A percentile compares a stretch with the other conserved stretches of the same genome.
phyloP scores from a whole-genome alignment of 306 rosid species.

The Rubus idaeus region DNA sequence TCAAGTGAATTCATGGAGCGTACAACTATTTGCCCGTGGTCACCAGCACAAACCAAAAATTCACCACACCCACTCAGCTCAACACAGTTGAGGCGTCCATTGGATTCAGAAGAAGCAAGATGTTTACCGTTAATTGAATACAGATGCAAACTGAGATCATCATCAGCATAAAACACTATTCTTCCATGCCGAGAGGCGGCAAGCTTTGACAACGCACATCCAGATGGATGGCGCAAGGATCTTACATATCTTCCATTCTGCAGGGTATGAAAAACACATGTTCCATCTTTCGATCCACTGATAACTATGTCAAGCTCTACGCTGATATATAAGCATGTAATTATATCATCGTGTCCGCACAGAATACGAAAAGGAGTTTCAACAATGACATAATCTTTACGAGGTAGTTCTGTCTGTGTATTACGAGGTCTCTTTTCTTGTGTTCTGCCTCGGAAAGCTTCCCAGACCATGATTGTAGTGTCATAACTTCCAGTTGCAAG shows the following conservation, averaged over 20 bases:
- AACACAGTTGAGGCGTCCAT: constrained; percentile 85
- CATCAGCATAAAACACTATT: constrained; percentile 86
- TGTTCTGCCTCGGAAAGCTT: constrained; percentile 72
- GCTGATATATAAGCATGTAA: constrained; percentile 82
- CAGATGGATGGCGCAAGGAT: constrained; percentile 80
- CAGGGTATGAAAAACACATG: constrained; percentile 89
- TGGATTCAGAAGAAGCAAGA: constrained; percentile 89
- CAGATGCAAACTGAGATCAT: constrained; percentile 89
- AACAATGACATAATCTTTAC: constrained; percentile 71
- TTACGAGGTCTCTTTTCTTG: constrained; percentile 70
- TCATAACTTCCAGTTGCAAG: constrained; percentile 99
- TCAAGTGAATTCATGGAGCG: constrained; percentile 92
- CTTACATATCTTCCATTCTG: constrained; percentile 91
- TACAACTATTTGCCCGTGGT: constrained; percentile 93
- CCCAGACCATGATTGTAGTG: constrained; percentile 98
- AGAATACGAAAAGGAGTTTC: constrained; percentile 96
- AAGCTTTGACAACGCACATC: constrained; percentile 86
- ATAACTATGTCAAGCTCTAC: constrained; percentile 92
- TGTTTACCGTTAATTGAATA: constrained; percentile 94
- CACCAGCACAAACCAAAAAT: constrained; percentile 92
- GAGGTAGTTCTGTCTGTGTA: constrained; percentile 67
- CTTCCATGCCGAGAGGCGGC: constrained; percentile 80
- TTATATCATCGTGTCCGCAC: constrained; percentile 92
- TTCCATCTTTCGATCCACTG: constrained; percentile 98
- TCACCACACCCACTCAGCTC: constrained; percentile 85